Base-by-base conservation (phyloP, 164 flowering plant genomes). In the Houttuynia cordata region DNA sequence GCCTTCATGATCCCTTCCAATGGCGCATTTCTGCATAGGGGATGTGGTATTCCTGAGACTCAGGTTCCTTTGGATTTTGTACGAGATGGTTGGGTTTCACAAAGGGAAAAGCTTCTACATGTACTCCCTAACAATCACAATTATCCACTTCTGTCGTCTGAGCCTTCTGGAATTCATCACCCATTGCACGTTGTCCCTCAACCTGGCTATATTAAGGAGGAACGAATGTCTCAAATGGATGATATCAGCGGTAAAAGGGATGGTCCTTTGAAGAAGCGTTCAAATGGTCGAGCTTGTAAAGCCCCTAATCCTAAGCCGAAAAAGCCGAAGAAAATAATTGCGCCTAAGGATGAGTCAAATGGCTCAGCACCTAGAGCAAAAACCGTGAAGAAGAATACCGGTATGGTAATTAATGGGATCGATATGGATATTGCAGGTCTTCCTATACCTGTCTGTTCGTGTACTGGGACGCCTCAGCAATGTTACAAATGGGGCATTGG, bases 401-500 rank as follows among this genome's bases (percentile, higher is more conserved):
- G 80, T 45, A 73, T 85, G 41, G 80, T 82, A 0, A 81, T 89
- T 47, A 87, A 90, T 69, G 97, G 97, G 30, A 72, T 83, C 39
- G 82, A 81, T 62, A 70, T 89, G 84, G 91, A 89, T 70, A 80
- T 89, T 52, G 75, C 88, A 0, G 81, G 94, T 19, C 81, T 89
- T 51, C 94, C 97, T 0, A 83, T 81, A 55, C 97, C 97, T 0
- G 79, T 87, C 54, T 89, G 97, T 73, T 85, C 97, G 0, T 89
- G 97, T 59, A 87, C 94, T 34, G 91, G 91, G 62, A 24, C 73
- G 40, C 83, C 91, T 40, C 95, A 90, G 66, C 95, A 85, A 67
- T 90, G 97, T 59, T 90, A 90, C 66, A 74, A 88, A 34, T 90
- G 97, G 97, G 97, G 97, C 0, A 84, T 88, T 70, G 97, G 97